Conservation (phyloP, 805 yeast genomes). For the Priceomyces fermenticarens region DNA sequence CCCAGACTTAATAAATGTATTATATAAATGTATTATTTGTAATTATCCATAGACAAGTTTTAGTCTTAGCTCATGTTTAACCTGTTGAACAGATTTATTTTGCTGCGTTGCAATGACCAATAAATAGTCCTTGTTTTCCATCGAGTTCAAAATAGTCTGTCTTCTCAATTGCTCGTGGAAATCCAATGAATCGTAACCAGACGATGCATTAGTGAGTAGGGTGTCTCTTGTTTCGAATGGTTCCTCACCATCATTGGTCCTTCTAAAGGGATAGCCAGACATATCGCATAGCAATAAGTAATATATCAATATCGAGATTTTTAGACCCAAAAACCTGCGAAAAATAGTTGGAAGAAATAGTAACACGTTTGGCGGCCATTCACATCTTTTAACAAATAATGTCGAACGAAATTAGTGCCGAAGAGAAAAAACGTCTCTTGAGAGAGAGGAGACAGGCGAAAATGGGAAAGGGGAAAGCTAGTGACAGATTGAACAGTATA, state of each 20-base stretch:
- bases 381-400: neutral
- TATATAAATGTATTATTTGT: neutral
- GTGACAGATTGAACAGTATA: slow-evolving; percentile 48
- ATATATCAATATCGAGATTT: too few relatives aligned
- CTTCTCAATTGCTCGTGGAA: slow-evolving; percentile 27
- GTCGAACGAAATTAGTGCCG: slow-evolving; percentile 27
- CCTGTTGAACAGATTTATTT: slow-evolving; percentile 42
- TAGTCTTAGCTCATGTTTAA: slow-evolving; percentile 36
- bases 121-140: slow-evolving; percentile 38
- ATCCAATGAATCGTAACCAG: slow-evolving; percentile 10
- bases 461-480: slow-evolving; percentile 53
- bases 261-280: too few relatives aligned
- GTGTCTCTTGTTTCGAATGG: too few relatives aligned
- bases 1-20: slow-evolving; percentile 1
- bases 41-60: slow-evolving; percentile 18
- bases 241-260: too few relatives aligned
- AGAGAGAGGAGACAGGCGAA: slow-evolving; percentile 68
- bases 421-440: slow-evolving; percentile 55
- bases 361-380: neutral
- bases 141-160: slow-evolving; percentile 35
- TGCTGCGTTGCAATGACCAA: slow-evolving; percentile 39
- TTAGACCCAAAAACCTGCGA: too few relatives aligned
- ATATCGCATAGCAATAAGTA: too few relatives aligned
- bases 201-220: too few relatives aligned
- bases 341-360: neutral